Percentiles rank a stretch among this genome's conserved stretches.
phyloP scores from a whole-genome alignment of 23 red algal species.

The Cyanidium caldarium region DNA sequence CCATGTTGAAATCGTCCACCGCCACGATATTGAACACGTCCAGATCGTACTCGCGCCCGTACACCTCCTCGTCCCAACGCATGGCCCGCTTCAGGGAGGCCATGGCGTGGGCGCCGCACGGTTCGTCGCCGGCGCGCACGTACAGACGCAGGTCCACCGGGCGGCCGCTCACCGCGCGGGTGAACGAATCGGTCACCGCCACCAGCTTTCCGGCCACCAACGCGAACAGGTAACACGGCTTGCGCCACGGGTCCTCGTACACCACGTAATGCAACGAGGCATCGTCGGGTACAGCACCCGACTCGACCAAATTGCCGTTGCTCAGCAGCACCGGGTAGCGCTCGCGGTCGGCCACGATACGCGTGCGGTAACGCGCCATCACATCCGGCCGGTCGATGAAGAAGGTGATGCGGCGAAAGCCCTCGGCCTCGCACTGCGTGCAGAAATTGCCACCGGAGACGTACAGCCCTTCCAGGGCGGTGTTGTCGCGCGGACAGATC shows the following conservation, averaged over 20 bases:
- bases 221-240: conserved; percentile 90
- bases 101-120: conserved; percentile 66
- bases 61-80: conserved; percentile 92
- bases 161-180: conserved; percentile 34
- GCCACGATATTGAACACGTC: conserved; percentile 90
- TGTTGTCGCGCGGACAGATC: conserved; percentile 59
- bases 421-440: conserved; percentile 96
- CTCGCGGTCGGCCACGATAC: conserved; percentile 24
- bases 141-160: conserved; percentile 51
- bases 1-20: conserved; percentile 84
- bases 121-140: conserved; percentile 58
- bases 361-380: conserved; percentile 53
- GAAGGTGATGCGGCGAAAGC: conserved; percentile 70
- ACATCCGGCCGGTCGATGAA: conserved; percentile 94
- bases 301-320: conserved; percentile 69
- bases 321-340: conserved; percentile 69
- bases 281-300: not conserved
- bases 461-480: conserved; percentile 70
- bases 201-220: conserved; percentile 72
- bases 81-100: conserved; percentile 66
- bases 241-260: conserved; percentile 72
- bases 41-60: conserved; percentile 85
- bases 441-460: conserved; percentile 72
- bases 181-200: conserved; percentile 48
- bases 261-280: conserved; percentile 35